These are phyloP conservation scores for Fraxinus angustifolia DNA, from an alignment of 305 asterid species.

Conservation along the genomic window DNA sequence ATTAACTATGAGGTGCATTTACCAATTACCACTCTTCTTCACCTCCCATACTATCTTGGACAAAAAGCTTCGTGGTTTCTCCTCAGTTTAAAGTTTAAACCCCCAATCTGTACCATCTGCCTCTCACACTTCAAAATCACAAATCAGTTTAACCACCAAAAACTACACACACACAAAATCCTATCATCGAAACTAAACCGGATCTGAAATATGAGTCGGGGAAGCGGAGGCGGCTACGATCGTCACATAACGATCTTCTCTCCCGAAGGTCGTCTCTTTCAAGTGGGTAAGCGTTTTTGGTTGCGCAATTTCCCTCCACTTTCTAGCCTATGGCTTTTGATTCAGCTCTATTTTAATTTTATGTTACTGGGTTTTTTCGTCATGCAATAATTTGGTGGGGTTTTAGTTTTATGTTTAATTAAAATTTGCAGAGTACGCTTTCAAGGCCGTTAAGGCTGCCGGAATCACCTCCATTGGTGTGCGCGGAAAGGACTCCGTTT, in stretches of 20 bases:
- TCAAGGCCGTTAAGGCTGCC: constrained; percentile 94
- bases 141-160: constrained; percentile 7
- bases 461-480: constrained; percentile 96
- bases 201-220: constrained; percentile 68
- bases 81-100: background rate
- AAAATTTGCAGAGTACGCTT: constrained; percentile 73
- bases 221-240: constrained; percentile 99
- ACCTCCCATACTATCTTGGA: constrained; percentile 27
- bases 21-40: background rate
- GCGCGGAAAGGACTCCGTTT: constrained; percentile 87
- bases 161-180: background rate
- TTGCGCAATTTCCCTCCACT: background rate
- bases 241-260: constrained; percentile 99
- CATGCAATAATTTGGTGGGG: constrained; percentile 23
- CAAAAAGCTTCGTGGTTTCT: constrained; percentile 31
- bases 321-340: background rate
- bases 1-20: background rate
- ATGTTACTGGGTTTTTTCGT: background rate
- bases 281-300: constrained; percentile 70
- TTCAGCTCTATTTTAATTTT: background rate
- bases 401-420: constrained; percentile 16
- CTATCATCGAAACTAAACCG: background rate
- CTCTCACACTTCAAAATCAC: background rate
- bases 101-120: background rate
- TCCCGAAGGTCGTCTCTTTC: constrained; percentile 97